Evolutionary conservation across 495 filamentous ascomycete species (phyloP).

Genomic region (Lasiosphaeria miniovina): DNA sequence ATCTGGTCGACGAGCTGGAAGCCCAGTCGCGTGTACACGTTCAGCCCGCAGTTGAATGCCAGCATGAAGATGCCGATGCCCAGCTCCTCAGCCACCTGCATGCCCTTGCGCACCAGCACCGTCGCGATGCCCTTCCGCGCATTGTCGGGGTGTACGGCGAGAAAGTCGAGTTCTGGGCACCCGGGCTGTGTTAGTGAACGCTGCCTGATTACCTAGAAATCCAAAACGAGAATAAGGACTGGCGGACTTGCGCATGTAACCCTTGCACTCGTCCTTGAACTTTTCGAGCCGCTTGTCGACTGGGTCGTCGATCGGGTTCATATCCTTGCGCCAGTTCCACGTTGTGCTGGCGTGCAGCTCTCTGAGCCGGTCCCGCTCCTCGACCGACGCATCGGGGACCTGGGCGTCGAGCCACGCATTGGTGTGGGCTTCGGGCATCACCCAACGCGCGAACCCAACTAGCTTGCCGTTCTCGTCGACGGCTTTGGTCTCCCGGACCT

Average conservation of each 20-base stretch:
- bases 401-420: slow-evolving; percentile 5
- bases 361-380: background rate
- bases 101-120: background rate
- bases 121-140: slow-evolving; percentile 7
- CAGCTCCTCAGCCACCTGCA: background rate
- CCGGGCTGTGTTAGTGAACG: background rate
- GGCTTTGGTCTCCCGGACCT: slow-evolving; percentile 7
- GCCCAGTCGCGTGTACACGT: slow-evolving; percentile 3
- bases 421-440: slow-evolving; percentile 1
- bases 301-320: slow-evolving; percentile 1
- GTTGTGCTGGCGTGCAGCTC: background rate
- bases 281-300: background rate
- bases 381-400: slow-evolving; percentile 3
- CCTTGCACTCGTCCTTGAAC: background rate
- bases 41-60: background rate
- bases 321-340: slow-evolving; percentile 4
- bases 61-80: slow-evolving; percentile 7
- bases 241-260: slow-evolving; percentile 4
- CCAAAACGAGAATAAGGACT: background rate
- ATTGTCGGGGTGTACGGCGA: slow-evolving; percentile 6
- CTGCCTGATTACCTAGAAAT: background rate
- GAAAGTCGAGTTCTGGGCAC: slow-evolving; percentile 5
- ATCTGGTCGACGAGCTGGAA: slow-evolving; percentile 2
- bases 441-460: slow-evolving; percentile 6
- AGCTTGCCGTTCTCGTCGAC: slow-evolving; percentile 6